Percentiles rank a stretch among this genome's conserved stretches.
Conservation (phyloP, 352 stramenopile species). For the Phytophthora sp. region DNA sequence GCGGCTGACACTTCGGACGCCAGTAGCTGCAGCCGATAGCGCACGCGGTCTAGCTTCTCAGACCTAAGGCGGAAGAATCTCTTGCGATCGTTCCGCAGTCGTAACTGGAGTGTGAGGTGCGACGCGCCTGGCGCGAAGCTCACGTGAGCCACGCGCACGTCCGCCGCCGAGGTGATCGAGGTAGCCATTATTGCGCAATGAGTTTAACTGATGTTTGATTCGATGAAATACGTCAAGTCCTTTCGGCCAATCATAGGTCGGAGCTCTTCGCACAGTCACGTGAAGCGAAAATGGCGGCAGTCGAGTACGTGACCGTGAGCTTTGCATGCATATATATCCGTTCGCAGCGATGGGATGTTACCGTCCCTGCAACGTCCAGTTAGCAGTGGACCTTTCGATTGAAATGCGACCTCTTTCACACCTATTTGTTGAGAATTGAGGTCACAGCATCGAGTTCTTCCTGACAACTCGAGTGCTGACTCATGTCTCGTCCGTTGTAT, state of each 20-base stretch:
- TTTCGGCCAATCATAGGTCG: constrained; percentile 16
- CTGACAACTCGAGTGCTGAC: no score
- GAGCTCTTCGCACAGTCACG: not conserved
- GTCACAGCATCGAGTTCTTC: not conserved
- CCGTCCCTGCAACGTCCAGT: not conserved
- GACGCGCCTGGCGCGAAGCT: constrained; percentile 47
- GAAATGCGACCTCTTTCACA: not conserved
- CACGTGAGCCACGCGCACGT: constrained; percentile 62
- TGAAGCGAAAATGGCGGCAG: constrained; percentile 25
- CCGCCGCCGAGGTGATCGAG: no score
- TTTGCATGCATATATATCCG: constrained; percentile 15
- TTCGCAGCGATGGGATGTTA: not conserved
- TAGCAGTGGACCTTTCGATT: not conserved
- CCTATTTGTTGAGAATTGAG: constrained; percentile 6
- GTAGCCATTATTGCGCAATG: constrained; percentile 3
- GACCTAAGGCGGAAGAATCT: constrained; percentile 48
- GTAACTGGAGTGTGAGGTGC: constrained; percentile 59
- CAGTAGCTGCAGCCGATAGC: constrained; percentile 64
- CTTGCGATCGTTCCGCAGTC: constrained; percentile 55
- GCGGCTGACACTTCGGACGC: constrained; percentile 22
- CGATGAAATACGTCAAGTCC: not conserved
- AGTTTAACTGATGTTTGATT: not conserved
- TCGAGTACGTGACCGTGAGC: constrained; percentile 25
- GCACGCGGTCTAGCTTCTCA: constrained; percentile 64
- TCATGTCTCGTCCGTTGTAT: no score